Conservation (phyloP, 2,329 filamentous ascomycete genomes). For the Trichophyton simii region DNA sequence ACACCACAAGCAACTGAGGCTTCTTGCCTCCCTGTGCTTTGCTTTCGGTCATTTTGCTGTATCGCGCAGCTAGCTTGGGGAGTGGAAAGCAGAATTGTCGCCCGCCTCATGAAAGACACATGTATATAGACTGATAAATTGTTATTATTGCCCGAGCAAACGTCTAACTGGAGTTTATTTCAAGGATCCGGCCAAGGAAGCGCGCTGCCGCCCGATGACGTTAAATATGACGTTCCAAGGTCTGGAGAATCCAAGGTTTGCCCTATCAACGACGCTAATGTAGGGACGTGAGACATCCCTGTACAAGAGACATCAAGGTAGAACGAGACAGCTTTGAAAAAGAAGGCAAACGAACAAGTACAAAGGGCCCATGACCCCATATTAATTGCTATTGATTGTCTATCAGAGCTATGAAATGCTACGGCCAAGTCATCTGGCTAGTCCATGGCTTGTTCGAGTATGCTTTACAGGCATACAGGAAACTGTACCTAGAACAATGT, state of each 20-base stretch:
- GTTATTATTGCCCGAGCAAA: neutral
- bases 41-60: neutral
- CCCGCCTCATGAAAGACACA: neutral
- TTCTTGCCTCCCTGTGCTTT: neutral
- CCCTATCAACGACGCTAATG: neutral
- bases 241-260: neutral
- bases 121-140: no score
- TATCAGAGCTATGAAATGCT: conserved; percentile 2
- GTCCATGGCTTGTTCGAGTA: neutral
- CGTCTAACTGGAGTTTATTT: neutral
- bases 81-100: no score
- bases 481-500: neutral
- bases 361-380: neutral
- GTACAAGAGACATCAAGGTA: neutral
- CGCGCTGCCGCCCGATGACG: neutral
- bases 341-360: neutral
- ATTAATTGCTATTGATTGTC: neutral
- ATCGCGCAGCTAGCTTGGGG: no score
- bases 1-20: conserved; percentile 50
- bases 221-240: neutral
- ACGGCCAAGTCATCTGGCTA: neutral
- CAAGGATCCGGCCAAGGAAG: neutral
- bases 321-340: neutral
- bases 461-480: neutral
- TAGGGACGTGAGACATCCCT: neutral